Conservation (phyloP, 148 eudicot species). For the Chenopodium suecicum region DNA sequence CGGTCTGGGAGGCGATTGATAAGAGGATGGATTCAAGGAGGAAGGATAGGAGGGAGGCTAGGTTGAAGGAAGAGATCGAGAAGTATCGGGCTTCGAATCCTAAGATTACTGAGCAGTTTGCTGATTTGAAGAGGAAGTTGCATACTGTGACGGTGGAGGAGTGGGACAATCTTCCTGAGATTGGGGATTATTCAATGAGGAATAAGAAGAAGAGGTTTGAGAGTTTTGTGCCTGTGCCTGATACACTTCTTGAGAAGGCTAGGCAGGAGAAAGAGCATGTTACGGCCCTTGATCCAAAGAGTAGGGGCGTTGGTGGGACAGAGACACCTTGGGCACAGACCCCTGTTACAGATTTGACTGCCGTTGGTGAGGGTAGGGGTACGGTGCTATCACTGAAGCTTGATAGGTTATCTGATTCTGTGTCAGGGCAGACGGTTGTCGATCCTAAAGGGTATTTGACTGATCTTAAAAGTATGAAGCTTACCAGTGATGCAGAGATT, state of each 20-base stretch:
- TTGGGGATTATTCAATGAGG: slow-evolving; percentile 86
- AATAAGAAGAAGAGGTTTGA: slow-evolving; percentile 92
- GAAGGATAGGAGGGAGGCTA: slow-evolving; percentile 91
- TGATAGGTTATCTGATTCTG: slow-evolving; percentile 84
- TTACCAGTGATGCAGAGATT: slow-evolving; percentile 93
- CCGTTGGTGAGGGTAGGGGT: slow-evolving; percentile 98
- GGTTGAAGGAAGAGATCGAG: slow-evolving; percentile 87
- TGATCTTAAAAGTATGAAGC: slow-evolving; percentile 94
- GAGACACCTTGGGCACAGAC: slow-evolving; percentile 93
- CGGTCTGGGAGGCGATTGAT: slow-evolving; percentile 80
- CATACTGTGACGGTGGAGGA: slow-evolving; percentile 56
- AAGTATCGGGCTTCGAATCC: slow-evolving; percentile 89
- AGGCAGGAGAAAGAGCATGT: slow-evolving; percentile 94
- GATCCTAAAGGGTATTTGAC: slow-evolving; percentile 95
- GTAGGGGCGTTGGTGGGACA: slow-evolving; percentile 80
- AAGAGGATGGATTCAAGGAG: slow-evolving; percentile 83
- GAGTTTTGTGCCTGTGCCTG: slow-evolving; percentile 92
- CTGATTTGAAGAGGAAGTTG: slow-evolving; percentile 88
- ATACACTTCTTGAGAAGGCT: slow-evolving; percentile 89
- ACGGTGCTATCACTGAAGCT: slow-evolving; percentile 89
- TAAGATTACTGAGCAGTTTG: slow-evolving; percentile 87
- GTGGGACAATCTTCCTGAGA: slow-evolving; percentile 91
- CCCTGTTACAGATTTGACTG: slow-evolving; percentile 91
- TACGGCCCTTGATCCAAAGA: slow-evolving; percentile 85
- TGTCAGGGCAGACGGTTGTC: slow-evolving; percentile 81